Conservation (phyloP, 2,329 filamentous ascomycete species). For the Saccharata proteae region DNA sequence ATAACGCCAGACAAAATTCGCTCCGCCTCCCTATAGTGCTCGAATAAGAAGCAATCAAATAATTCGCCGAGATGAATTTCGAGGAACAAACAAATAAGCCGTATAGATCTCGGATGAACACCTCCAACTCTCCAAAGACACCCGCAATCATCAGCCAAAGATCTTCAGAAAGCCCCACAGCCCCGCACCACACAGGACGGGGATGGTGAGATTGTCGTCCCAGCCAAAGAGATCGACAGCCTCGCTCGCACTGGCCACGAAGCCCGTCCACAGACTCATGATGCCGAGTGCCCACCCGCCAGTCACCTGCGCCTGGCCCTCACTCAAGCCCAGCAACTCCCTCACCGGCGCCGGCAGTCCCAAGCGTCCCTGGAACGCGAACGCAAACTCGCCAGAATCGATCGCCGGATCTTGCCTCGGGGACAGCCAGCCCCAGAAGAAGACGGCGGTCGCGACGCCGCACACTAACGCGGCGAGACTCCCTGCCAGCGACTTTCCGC, state of each 20-base stretch:
- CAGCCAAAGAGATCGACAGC: conserved; percentile 83
- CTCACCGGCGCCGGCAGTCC: conserved; percentile 52
- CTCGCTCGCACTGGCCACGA: conserved; percentile 80
- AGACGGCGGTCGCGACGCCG: conserved; percentile 67
- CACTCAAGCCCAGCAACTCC: conserved; percentile 48
- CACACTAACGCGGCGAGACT: conserved; percentile 72
- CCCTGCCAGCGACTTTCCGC: conserved; percentile 84
- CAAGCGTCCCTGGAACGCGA: conserved; percentile 72
- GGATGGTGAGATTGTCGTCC: conserved; percentile 97
- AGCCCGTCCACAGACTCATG: conserved; percentile 77
- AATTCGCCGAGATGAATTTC: no score
- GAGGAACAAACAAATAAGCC: no score
- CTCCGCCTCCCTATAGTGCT: no score
- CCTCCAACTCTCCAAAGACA: no score
- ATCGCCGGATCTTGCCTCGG: conserved; percentile 33
- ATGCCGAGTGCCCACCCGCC: conserved; percentile 64
- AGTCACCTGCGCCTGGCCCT: conserved; percentile 48
- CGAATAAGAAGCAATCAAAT: no score
- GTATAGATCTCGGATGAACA: no score
- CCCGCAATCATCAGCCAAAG: conserved; percentile 43
- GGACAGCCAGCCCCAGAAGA: conserved; percentile 82
- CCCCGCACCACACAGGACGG: conserved; percentile 74
- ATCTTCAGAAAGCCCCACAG: conserved; percentile 86
- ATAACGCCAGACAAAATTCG: no score
- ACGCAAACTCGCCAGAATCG: conserved; percentile 40